A percentile compares a stretch with the other conserved stretches of the same genome.
Evolutionary conservation across 2,329 filamentous ascomycete species (phyloP).

Genomic region (Malbranchea zuffiana): DNA sequence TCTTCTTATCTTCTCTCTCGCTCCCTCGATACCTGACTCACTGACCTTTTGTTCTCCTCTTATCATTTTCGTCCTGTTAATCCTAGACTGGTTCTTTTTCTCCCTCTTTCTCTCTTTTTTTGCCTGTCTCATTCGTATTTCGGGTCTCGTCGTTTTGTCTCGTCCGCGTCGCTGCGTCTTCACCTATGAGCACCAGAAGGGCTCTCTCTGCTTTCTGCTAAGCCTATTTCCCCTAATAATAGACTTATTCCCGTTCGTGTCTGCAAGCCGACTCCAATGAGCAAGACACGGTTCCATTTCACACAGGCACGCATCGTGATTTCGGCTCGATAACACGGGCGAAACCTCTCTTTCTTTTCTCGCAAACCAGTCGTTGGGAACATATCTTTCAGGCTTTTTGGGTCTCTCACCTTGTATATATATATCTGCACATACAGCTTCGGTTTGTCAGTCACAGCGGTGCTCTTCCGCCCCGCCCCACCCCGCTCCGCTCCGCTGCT

Average conservation of each 20-base stretch:
- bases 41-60: no score
- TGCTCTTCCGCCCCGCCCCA: slow-evolving; percentile 2
- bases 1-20: neutral
- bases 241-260: neutral
- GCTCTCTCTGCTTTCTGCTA: neutral
- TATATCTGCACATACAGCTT: no score
- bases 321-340: slow-evolving; percentile 33
- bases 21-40: no score
- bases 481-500: no score
- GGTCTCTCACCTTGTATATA: neutral
- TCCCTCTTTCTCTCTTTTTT: no score
- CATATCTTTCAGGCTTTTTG: neutral
- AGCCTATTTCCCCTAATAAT: neutral
- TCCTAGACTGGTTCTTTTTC: no score
- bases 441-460: no score
- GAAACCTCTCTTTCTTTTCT: slow-evolving; percentile 11
- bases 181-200: no score
- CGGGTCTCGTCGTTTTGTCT: no score
- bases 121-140: no score
- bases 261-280: slow-evolving; percentile 7
- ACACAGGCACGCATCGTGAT: slow-evolving; percentile 10
- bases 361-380: neutral
- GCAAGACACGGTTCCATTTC: slow-evolving; percentile 9
- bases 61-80: no score
- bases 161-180: no score